A percentile compares a stretch with the other conserved stretches of the same genome.
Conservation (phyloP, 176 grass and related monocot genomes). For the Tillandsia leiboldiana region DNA sequence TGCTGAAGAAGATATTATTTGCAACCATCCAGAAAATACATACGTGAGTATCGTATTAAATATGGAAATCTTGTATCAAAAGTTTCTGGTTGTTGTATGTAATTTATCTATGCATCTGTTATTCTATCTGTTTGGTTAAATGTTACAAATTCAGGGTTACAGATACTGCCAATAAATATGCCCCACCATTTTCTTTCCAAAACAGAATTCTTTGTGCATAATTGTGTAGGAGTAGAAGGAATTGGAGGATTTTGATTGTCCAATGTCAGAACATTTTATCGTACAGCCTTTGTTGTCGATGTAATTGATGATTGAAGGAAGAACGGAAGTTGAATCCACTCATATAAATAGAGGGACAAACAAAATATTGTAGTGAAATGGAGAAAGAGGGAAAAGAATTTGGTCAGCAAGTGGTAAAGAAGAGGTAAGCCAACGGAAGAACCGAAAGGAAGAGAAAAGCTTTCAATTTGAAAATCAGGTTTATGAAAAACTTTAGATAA, state of each 20-base stretch:
- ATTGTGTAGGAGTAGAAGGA: not conserved
- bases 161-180: too few species aligned
- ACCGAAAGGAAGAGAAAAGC: not conserved
- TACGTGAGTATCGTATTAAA: slow-evolving; percentile 39
- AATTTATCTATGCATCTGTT: not conserved
- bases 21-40: slow-evolving; percentile 39
- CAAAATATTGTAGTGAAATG: not conserved
- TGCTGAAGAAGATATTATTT: slow-evolving; percentile 39
- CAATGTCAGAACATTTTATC: not conserved
- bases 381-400: not conserved
- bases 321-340: not conserved
- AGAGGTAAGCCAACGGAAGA: not conserved
- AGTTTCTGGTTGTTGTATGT: not conserved
- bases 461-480: too few species aligned
- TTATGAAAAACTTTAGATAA: too few species aligned
- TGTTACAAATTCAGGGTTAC: too few species aligned
- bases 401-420: not conserved
- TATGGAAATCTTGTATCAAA: not conserved
- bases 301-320: not conserved
- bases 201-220: not conserved
- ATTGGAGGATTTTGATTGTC: not conserved
- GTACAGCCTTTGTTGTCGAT: not conserved
- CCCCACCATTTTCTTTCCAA: too few species aligned
- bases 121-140: not conserved
- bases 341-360: not conserved